Evolutionary conservation across 306 rosid genomes (phyloP).

Genomic region (Astragalus glycyphyllos): DNA sequence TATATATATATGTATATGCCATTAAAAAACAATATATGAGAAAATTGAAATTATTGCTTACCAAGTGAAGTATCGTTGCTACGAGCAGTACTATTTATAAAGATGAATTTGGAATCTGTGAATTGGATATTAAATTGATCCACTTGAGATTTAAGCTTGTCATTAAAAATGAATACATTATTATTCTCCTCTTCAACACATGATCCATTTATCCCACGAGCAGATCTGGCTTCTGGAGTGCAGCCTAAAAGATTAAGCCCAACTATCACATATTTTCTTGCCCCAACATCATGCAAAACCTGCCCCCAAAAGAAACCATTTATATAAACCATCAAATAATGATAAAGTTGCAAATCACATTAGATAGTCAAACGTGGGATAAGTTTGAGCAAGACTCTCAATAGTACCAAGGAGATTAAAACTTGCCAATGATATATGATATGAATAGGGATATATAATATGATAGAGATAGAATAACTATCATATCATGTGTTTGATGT

Average conservation of each 20-base stretch:
- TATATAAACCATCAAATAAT: background rate
- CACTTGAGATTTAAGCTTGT: too few species aligned
- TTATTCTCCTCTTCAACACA: slow-evolving; percentile 42
- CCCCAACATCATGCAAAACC: slow-evolving; percentile 52
- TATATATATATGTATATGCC: too few species aligned
- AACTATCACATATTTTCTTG: slow-evolving; percentile 53
- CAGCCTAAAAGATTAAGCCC: slow-evolving; percentile 61
- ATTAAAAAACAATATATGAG: too few species aligned
- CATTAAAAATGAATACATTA: background rate
- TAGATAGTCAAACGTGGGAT: too few species aligned
- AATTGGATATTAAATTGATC: too few species aligned
- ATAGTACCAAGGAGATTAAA: too few species aligned
- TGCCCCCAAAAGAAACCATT: background rate
- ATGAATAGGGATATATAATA: too few species aligned
- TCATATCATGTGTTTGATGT: too few species aligned
- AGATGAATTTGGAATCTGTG: slow-evolving; percentile 39
- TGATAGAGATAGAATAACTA: too few species aligned
- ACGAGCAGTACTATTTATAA: slow-evolving; percentile 10
- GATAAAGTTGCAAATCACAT: too few species aligned
- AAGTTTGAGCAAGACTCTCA: too few species aligned
- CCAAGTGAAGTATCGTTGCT: background rate
- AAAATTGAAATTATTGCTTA: background rate
- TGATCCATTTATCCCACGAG: slow-evolving; percentile 23
- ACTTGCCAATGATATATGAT: too few species aligned
- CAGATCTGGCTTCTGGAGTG: slow-evolving; percentile 32